Percentiles rank a stretch among this genome's conserved stretches.
phyloP scores from a whole-genome alignment of 164 flowering plant species.

The Cinnamomum micranthum region DNA sequence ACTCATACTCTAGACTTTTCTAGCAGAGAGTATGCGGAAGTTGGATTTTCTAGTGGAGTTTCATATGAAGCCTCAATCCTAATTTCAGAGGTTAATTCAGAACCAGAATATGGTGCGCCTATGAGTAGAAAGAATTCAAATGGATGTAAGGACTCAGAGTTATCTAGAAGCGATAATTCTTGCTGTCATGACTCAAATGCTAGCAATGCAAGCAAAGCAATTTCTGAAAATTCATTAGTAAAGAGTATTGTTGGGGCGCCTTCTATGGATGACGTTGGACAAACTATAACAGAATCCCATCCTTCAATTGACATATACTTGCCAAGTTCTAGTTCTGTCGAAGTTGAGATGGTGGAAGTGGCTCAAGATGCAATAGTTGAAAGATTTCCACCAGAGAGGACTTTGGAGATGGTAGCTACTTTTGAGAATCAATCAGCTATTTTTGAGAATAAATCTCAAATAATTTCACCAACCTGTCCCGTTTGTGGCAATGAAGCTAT shows the following conservation, averaged over 20 bases:
- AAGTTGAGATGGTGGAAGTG: slow-evolving; percentile 18
- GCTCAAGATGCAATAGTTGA: slow-evolving; percentile 21
- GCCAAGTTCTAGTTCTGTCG: slow-evolving; percentile 3
- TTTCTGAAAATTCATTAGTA: slow-evolving; percentile 15
- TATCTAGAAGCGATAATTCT: background rate
- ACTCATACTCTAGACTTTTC: slow-evolving; percentile 8
- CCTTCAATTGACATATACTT: slow-evolving; percentile 2
- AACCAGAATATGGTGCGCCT: slow-evolving; percentile 10
- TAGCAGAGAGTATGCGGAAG: background rate
- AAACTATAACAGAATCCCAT: slow-evolving; percentile 3
- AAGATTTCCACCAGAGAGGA: slow-evolving; percentile 7
- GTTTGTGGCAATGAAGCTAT: slow-evolving; percentile 1
- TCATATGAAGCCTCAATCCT: slow-evolving; percentile 18
- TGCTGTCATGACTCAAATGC: background rate
- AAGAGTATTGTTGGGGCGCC: slow-evolving; percentile 1
- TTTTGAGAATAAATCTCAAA: slow-evolving; percentile 5
- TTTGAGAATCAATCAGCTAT: slow-evolving; percentile 2
- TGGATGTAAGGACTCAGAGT: background rate
- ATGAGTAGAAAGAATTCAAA: slow-evolving; percentile 6
- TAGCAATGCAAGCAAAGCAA: slow-evolving; percentile 12
- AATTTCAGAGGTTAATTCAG: slow-evolving; percentile 21
- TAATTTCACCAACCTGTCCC: slow-evolving; percentile 5
- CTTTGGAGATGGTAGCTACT: slow-evolving; percentile 5
- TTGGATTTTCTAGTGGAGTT: slow-evolving; percentile 10
- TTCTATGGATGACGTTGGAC: background rate